Conservation (phyloP, 2,329 filamentous ascomycete genomes). For the Paracamarosporium sp. region DNA sequence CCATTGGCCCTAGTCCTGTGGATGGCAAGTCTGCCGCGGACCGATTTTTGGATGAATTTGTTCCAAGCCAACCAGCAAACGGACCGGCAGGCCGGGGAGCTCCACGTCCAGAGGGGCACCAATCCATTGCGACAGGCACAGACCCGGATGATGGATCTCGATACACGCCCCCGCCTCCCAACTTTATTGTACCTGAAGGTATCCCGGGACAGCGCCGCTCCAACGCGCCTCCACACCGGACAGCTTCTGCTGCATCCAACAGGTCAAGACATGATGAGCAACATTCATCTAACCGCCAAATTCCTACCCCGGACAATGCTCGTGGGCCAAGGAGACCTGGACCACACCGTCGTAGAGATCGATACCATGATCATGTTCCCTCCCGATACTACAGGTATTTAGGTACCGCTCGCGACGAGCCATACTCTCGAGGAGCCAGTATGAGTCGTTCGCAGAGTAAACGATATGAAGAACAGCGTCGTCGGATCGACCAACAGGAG, state of each 20-base stretch:
- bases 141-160: slow-evolving; percentile 36
- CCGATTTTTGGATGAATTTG: slow-evolving; percentile 43
- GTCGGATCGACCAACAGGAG: slow-evolving; percentile 45
- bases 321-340: slow-evolving; percentile 31
- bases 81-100: slow-evolving; percentile 20
- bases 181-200: slow-evolving; percentile 20
- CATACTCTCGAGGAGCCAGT: slow-evolving; percentile 41
- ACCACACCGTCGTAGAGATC: slow-evolving; percentile 40
- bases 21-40: slow-evolving; percentile 40
- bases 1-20: slow-evolving; percentile 27
- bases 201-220: slow-evolving; percentile 18
- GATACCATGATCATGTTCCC: slow-evolving; percentile 39
- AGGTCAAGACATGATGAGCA: slow-evolving; percentile 40
- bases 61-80: slow-evolving; percentile 24
- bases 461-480: slow-evolving; percentile 44
- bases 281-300: slow-evolving; percentile 27
- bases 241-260: slow-evolving; percentile 41
- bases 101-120: slow-evolving; percentile 20
- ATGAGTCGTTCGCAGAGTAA: slow-evolving; percentile 44
- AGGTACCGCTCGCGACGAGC: slow-evolving; percentile 43
- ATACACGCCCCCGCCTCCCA: slow-evolving; percentile 38
- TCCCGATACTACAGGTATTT: slow-evolving; percentile 45
- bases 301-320: slow-evolving; percentile 33
- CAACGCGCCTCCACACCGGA: slow-evolving; percentile 26
- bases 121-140: slow-evolving; percentile 20